These are phyloP conservation scores for Echites panduratus DNA, from an alignment of 257 asterid species.

Conservation along the genomic window DNA sequence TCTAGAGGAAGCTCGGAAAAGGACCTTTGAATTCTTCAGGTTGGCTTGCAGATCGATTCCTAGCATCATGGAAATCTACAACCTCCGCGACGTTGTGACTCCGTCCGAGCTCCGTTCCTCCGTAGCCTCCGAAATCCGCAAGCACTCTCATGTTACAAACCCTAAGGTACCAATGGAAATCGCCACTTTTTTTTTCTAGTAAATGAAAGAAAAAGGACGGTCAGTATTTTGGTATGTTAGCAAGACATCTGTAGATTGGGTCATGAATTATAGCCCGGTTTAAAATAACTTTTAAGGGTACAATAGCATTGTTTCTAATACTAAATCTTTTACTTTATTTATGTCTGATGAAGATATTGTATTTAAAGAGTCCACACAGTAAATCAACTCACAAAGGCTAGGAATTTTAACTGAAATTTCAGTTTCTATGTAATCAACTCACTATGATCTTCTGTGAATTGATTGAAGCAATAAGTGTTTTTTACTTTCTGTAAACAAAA, in stretches of 20 bases:
- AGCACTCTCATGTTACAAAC: conserved; percentile 60
- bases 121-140: conserved; percentile 63
- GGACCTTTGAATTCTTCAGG: conserved; percentile 77
- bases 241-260: not conserved
- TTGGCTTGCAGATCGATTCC: conserved; percentile 89
- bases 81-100: conserved; percentile 58
- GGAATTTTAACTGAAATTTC: not conserved
- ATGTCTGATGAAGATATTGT: not conserved
- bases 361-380: not conserved
- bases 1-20: conserved; percentile 62
- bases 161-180: conserved; percentile 48
- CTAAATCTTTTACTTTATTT: not conserved
- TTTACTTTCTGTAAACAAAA: too few relatives aligned
- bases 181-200: not conserved
- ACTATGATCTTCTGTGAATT: not conserved
- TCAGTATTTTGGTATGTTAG: not conserved
- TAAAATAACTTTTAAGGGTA: not conserved
- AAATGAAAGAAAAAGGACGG: not conserved
- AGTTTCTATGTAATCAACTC: not conserved
- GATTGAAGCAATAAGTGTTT: not conserved
- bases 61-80: conserved; percentile 65
- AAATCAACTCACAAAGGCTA: not conserved
- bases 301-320: not conserved
- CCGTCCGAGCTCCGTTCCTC: conserved; percentile 70
- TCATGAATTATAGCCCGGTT: not conserved